Evolutionary conservation across 2,329 filamentous ascomycete genomes (phyloP).

Genomic region (Claviceps sp.): DNA sequence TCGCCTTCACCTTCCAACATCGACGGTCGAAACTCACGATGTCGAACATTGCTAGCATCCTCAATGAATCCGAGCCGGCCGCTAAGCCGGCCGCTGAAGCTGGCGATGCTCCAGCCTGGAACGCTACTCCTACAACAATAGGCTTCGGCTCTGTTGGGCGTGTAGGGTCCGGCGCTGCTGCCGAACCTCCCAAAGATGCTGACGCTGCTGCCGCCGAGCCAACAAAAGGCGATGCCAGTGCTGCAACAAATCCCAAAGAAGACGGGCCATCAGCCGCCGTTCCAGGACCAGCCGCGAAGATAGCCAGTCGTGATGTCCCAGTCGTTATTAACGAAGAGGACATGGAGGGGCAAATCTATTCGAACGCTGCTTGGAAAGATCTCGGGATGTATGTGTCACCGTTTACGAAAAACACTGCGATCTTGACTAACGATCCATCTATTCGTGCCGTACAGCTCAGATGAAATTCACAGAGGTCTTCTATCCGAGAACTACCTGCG

Average conservation of each 20-base stretch:
- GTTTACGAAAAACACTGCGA: neutral
- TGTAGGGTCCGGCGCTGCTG: conserved; percentile 2
- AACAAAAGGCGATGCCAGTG: neutral
- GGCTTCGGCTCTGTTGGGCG: too few relatives aligned
- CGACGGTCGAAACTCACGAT: neutral
- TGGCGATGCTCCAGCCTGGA: neutral
- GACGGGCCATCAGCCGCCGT: conserved; percentile 6
- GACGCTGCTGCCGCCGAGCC: neutral
- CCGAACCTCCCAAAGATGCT: neutral
- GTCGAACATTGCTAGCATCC: conserved; percentile 7
- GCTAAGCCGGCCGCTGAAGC: neutral
- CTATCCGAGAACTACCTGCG: conserved; percentile 77
- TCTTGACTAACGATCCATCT: neutral
- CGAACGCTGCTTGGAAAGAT: conserved; percentile 4
- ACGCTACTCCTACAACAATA: neutral
- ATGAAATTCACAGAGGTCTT: conserved; percentile 61
- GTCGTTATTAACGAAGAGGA: conserved; percentile 5
- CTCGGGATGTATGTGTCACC: conserved; percentile 5
- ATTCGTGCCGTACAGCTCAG: conserved; percentile 15
- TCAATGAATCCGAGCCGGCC: neutral
- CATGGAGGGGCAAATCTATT: conserved; percentile 5
- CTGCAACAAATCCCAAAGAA: conserved; percentile 1
- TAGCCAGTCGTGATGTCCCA: conserved; percentile 7
- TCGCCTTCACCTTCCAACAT: neutral
- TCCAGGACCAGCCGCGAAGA: conserved; percentile 3